A percentile compares a stretch with the other conserved stretches of the same genome.
phyloP scores from a whole-genome alignment of 768 basidiomycete species.

The Pleurotus ostreatus region DNA sequence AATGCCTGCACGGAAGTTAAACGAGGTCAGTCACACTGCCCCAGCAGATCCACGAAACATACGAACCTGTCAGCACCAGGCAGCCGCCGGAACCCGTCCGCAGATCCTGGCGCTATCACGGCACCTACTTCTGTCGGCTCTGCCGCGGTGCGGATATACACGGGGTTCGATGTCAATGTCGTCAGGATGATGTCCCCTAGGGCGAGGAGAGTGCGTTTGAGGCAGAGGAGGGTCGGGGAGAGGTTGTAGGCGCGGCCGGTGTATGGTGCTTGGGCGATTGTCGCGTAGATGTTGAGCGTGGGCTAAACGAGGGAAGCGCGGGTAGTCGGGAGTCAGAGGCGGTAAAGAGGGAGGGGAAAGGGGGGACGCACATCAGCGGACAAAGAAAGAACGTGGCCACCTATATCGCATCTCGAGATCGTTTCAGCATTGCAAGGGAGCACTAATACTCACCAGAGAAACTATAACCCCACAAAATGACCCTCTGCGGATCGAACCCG shows the following conservation, averaged over 20 bases:
- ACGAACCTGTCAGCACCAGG: background rate
- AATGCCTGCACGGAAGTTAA: slow-evolving; percentile 1
- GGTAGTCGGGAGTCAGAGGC: background rate
- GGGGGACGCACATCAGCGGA: slow-evolving; percentile 21
- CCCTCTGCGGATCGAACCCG: slow-evolving; percentile 24
- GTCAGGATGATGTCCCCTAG: slow-evolving; percentile 22
- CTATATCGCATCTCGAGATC: slow-evolving; percentile 9
- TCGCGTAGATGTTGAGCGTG: slow-evolving; percentile 22
- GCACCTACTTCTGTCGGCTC: slow-evolving; percentile 24
- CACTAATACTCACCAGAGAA: slow-evolving; percentile 19
- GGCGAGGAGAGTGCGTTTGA: slow-evolving; percentile 17
- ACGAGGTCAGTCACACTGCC: background rate
- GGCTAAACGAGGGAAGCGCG: slow-evolving; percentile 11
- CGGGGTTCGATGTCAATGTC: slow-evolving; percentile 19
- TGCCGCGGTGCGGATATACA: slow-evolving; percentile 24
- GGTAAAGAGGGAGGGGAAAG: background rate
- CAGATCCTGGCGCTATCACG: slow-evolving; percentile 17
- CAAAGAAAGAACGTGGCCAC: slow-evolving; percentile 26
- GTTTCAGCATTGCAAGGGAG: no score
- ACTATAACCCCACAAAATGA: slow-evolving; percentile 32
- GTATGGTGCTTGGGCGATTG: slow-evolving; percentile 30
- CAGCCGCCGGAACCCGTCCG: slow-evolving; percentile 15
- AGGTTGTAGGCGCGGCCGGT: slow-evolving; percentile 14
- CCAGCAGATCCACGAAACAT: background rate
- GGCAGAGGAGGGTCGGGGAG: slow-evolving; percentile 9